These are phyloP conservation scores for Colletotrichum echinochloae DNA, from an alignment of 2,329 filamentous ascomycete genomes.

Conservation along the genomic window DNA sequence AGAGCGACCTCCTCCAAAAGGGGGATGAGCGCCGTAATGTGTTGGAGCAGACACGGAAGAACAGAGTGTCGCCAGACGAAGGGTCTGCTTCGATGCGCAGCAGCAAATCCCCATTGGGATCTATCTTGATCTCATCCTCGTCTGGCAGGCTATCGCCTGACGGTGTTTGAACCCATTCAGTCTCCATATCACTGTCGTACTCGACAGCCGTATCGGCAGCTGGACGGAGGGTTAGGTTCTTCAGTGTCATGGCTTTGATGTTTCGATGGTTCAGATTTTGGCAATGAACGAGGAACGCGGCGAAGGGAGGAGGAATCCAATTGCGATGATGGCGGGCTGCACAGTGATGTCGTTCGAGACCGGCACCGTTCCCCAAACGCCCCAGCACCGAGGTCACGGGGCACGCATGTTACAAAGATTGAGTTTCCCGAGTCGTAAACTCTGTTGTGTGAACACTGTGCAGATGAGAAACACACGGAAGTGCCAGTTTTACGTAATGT, in stretches of 20 bases:
- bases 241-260: conserved; percentile 11
- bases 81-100: conserved; percentile 6
- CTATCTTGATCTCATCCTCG: conserved; percentile 27
- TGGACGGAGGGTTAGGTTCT: conserved; percentile 10
- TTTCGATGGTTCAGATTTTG: not conserved
- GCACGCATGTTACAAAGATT: conserved; percentile 10
- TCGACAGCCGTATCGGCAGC: not conserved
- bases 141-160: conserved; percentile 15
- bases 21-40: conserved; percentile 30
- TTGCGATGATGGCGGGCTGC: not conserved
- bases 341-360: conserved; percentile 4
- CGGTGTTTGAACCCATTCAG: conserved; percentile 29
- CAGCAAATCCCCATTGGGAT: conserved; percentile 22
- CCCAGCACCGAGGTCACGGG: conserved; percentile 23
- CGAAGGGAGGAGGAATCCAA: not conserved
- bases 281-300: not conserved
- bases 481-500: conserved; percentile 39
- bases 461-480: conserved; percentile 34
- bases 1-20: conserved; percentile 28
- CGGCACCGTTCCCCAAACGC: conserved; percentile 2
- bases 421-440: conserved; percentile 25
- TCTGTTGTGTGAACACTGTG: conserved; percentile 5
- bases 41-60: conserved; percentile 29
- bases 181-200: conserved; percentile 28
- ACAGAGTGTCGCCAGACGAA: conserved; percentile 4